Evolutionary conservation across 768 basidiomycete genomes (phyloP), one percentile per base, ranked within the genome.

Genomic region (Erythrobasidium yunnanense): DNA sequence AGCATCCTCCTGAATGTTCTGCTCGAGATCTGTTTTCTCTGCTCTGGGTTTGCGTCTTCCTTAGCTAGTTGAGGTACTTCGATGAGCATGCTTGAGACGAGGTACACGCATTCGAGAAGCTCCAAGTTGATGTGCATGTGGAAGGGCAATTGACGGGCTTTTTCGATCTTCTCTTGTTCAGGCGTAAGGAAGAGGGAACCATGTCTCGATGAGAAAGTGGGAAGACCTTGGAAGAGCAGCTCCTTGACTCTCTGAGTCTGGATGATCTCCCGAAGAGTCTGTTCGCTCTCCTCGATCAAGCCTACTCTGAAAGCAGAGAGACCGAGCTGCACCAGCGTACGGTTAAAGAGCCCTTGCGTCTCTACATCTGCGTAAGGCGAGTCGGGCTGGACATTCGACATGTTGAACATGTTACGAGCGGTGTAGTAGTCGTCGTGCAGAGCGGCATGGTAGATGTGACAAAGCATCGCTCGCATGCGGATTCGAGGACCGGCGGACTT

Each of bases 41-140:
- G 83, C 77, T 95, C 91, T 74, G 97, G 91, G 1, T 87, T 87
- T 69, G 95, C 90, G 29, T 54, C 58, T 55, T 58, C 65, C 69
- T 72, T 71, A 2, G 95, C 95, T 18, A 97, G 79, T 23, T 96
- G 78, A 1, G 95, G 95, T 18, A 99, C 91, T 78, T 97, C 95
- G 38, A 96, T 87, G 35, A 99, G 82, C 95, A 99, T 99, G 78
- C 92, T 96, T 17, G 90, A 92, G 18, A 95, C 91, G 46, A 99
- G 81, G 81, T 97, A 99, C 0, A 90, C 95, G 20, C 92, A 92
- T 77, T 97, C 95, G 62, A 97, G 80, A 7, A 99, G 81, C 77
- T 97, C 95, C 15, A 95, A 90, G 79, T 97, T 99, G 78, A 97
- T 91, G 77, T 99, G 95, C 87, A 97, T 88, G 77, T 99, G 95